Percentiles rank a stretch among this genome's conserved stretches.
These are phyloP conservation scores for Termitomyces eurrhizus DNA, from an alignment of 768 basidiomycete genomes.

Conservation along the genomic window DNA sequence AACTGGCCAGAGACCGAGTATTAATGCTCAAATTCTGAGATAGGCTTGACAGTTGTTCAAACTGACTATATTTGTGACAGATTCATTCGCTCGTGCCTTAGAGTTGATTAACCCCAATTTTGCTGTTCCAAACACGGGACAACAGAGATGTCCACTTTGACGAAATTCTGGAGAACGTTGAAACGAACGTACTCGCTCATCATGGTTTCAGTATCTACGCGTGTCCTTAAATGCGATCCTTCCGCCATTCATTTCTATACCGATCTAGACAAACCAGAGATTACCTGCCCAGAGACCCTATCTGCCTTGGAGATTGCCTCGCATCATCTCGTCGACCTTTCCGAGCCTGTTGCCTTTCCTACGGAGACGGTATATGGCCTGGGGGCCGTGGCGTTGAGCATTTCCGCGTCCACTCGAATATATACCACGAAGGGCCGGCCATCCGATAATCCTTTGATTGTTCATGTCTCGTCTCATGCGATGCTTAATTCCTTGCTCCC, in stretches of 20 bases:
- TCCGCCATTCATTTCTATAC: conserved; percentile 52
- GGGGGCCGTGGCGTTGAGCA: conserved; percentile 76
- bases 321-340: conserved; percentile 43
- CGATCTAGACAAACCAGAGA: conserved; percentile 39
- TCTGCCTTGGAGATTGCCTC: conserved; percentile 54
- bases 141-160: conserved; percentile 17
- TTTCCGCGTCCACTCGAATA: conserved; percentile 64
- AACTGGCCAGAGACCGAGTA: no score
- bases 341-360: conserved; percentile 78
- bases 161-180: conserved; percentile 24
- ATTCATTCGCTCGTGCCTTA: background rate
- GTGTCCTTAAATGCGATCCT: conserved; percentile 61
- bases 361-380: conserved; percentile 99
- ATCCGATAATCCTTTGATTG: conserved; percentile 94
- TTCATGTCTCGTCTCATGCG: conserved; percentile 81
- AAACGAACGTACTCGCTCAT: conserved; percentile 25
- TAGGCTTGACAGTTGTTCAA: no score
- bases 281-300: conserved; percentile 48
- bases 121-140: conserved; percentile 5
- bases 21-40: no score
- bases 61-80: no score
- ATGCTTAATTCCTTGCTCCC: conserved; percentile 85
- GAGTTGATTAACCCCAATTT: background rate
- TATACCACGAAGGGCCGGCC: conserved; percentile 91
- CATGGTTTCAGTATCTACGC: conserved; percentile 21